These are phyloP conservation scores for Populus simonii DNA, from an alignment of 345 rosid genomes.

Conservation along the genomic window DNA sequence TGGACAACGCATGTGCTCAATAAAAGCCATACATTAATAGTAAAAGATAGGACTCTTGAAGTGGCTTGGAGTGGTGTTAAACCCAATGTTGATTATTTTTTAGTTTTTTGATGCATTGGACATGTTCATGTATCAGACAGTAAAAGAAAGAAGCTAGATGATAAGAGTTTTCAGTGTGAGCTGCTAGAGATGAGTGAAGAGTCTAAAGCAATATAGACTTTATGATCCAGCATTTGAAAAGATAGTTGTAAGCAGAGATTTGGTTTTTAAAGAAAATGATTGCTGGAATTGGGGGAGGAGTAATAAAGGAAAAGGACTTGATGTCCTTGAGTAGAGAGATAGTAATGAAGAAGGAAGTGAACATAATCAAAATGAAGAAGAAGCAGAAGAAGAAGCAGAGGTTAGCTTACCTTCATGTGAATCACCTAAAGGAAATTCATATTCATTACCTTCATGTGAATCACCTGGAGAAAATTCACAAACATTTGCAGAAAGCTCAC, in stretches of 20 bases:
- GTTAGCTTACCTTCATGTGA: no score
- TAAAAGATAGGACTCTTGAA: background rate
- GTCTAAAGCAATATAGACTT: background rate
- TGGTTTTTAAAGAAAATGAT: no score
- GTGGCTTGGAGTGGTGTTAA: background rate
- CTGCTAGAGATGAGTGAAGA: background rate
- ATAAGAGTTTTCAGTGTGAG: background rate
- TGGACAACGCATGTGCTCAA: background rate
- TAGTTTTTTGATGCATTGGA: no score
- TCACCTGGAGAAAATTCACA: no score
- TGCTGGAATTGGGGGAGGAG: no score
- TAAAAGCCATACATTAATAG: background rate
- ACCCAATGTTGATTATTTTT: background rate
- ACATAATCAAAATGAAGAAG: no score
- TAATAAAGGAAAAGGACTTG: no score
- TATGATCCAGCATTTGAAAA: background rate
- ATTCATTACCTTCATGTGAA: no score
- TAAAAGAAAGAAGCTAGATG: background rate
- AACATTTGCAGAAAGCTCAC: background rate
- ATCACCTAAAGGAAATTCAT: no score
- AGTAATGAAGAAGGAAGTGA: no score
- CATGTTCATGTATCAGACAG: background rate
- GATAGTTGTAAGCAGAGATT: background rate
- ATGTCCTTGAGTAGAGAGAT: background rate
- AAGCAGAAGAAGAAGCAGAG: no score